These are phyloP conservation scores for Calycina herbarum DNA, from an alignment of 2,329 filamentous ascomycete species.

Conservation along the genomic window DNA sequence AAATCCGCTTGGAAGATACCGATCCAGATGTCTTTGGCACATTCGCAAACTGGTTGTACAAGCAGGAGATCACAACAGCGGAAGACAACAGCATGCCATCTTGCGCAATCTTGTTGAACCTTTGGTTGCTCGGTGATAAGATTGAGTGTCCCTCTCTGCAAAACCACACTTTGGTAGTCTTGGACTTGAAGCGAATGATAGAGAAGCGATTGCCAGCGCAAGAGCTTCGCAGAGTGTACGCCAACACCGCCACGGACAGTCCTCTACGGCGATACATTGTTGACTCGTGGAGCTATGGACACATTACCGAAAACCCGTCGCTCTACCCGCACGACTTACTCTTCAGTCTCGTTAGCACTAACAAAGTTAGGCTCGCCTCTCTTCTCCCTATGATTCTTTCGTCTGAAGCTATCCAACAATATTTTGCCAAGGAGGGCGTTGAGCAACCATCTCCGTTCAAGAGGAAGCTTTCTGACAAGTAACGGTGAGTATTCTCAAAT, in stretches of 20 bases:
- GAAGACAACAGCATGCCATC: not conserved
- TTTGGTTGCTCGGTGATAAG: not conserved
- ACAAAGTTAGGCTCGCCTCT: too few relatives aligned
- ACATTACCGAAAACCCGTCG: not conserved
- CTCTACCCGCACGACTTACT: not conserved
- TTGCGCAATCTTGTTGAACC: not conserved
- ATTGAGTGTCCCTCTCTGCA: not conserved
- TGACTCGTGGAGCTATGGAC: not conserved
- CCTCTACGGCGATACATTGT: not conserved
- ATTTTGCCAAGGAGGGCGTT: too few relatives aligned
- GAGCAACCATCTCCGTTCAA: too few relatives aligned
- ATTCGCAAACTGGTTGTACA: not conserved
- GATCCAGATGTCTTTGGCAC: not conserved
- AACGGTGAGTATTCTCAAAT: too few relatives aligned
- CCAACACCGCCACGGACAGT: not conserved
- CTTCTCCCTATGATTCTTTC: too few relatives aligned
- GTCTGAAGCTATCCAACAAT: too few relatives aligned
- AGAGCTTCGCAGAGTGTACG: not conserved
- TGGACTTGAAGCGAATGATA: not conserved
- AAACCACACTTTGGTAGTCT: not conserved
- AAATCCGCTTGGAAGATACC: not conserved
- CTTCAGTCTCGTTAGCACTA: not conserved
- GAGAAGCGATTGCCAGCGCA: not conserved
- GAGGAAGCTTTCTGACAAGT: too few relatives aligned
- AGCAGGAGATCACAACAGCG: not conserved